Base-by-base conservation (phyloP, 208 protist species). In the Dictyostelium gargantuum region DNA sequence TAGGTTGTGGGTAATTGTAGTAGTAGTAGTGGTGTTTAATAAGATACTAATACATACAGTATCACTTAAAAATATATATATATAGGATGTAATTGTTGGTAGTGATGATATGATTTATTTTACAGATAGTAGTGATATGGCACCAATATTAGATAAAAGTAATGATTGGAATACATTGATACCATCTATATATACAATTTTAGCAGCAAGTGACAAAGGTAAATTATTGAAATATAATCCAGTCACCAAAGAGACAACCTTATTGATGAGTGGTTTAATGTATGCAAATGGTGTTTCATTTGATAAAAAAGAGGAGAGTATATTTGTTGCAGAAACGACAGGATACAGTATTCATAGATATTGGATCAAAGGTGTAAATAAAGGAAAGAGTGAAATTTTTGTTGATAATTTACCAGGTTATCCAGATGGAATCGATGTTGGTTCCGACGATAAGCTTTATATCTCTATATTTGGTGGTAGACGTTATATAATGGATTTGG, bases 191-290 rank as follows among this genome's bases (percentile, higher is more conserved):
- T 89, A 42, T 42, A 29, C 50, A 13, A 50, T 46, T 52, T 11
- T 38, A 13, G 32, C 13, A 6, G 1, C 6, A 3, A 1, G 3
- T 26, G 0, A 0, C 4, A 0, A 23, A 42, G 82, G 82, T 50
- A 77, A 68, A 61, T 70, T 89, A 32, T 56, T 89, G 15, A 79
- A 68, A 1, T 89, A 54, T 40, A 89, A 89, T 29, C 50, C 82
- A 79, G 48, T 46, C 0, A 89, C 50, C 10, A 66, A 52, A n/a
- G 70, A 79, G 79, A 58, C 48, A 4, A 89, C 48, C 10, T 3
- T 79, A 5, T 52, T 89, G 6, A 17, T 89, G 6, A 38, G n/a
- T 29, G 50, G 50, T 10, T 10, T 89, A 10, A 15, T 1, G 8
- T 79, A 79, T 68, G 1, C 48, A 3, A 89, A 89, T 68, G 82